These are phyloP conservation scores for Eucalyptus pauciflora DNA, from an alignment of 345 rosid genomes.

Conservation along the genomic window DNA sequence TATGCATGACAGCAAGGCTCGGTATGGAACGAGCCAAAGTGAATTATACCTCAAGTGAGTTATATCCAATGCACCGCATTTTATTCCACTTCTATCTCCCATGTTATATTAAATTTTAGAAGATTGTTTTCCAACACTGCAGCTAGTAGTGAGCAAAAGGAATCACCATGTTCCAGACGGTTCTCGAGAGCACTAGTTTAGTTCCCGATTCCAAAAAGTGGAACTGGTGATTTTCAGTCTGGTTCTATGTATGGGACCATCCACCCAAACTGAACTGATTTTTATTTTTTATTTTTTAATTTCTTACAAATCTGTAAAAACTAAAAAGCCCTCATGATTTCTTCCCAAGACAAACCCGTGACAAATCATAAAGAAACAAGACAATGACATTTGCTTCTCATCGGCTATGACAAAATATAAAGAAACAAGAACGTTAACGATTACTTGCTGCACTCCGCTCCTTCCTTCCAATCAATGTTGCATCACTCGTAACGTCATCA, in stretches of 20 bases:
- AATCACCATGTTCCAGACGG: background rate
- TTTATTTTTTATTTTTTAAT: too few relatives aligned
- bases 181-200: background rate
- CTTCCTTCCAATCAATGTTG: background rate
- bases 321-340: background rate
- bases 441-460: background rate
- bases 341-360: background rate
- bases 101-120: background rate
- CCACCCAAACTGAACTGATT: rapidly evolving
- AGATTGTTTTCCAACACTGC: background rate
- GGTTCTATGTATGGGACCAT: too few relatives aligned
- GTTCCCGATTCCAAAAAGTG: too few relatives aligned
- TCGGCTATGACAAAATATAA: background rate
- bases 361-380: background rate
- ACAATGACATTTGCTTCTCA: background rate
- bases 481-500: background rate
- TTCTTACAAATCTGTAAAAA: background rate
- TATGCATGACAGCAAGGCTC: background rate
- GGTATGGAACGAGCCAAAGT: background rate
- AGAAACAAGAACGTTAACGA: background rate
- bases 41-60: background rate
- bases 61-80: background rate
- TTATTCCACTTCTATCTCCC: background rate
- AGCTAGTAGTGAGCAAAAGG: background rate
- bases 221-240: rapidly evolving